phyloP scores from a whole-genome alignment of 2,329 filamentous ascomycete genomes.

The Calonectria hongkongensis region DNA sequence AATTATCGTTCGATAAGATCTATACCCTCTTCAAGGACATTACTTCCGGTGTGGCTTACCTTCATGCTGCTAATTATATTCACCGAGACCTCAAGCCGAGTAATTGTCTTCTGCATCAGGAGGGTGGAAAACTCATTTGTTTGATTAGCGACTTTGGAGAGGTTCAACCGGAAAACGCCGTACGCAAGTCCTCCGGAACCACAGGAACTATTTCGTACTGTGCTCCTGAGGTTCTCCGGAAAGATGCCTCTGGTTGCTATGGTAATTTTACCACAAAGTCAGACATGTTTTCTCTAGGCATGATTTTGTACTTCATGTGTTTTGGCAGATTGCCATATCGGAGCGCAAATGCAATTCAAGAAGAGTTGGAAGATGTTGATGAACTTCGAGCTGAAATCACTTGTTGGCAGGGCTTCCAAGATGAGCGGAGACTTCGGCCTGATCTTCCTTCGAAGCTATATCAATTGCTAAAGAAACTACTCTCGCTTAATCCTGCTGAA shows the following conservation, averaged over 20 bases:
- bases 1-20: conserved; percentile 88
- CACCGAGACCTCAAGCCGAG: conserved; percentile 97
- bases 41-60: conserved; percentile 90
- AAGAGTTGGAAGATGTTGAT: conserved; percentile 94
- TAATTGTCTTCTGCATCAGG: conserved; percentile 92
- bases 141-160: conserved; percentile 99
- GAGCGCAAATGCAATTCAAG: conserved; percentile 88
- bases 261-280: conserved; percentile 98
- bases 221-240: conserved; percentile 91
- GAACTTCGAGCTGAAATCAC: conserved; percentile 89
- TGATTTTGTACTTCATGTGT: conserved; percentile 99
- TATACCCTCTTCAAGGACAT: conserved; percentile 98
- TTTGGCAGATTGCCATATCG: conserved; percentile 91
- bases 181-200: conserved; percentile 91
- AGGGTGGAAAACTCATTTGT: conserved; percentile 82
- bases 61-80: conserved; percentile 94
- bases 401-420: conserved; percentile 90
- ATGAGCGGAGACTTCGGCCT: conserved; percentile 82
- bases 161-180: conserved; percentile 88
- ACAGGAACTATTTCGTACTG: conserved; percentile 99
- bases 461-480: conserved; percentile 85
- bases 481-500: conserved; percentile 84
- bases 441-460: conserved; percentile 93
- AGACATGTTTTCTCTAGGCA: conserved; percentile 97
- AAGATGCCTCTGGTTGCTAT: conserved; percentile 81